phyloP scores from a whole-genome alignment of 2,329 filamentous ascomycete genomes.

The Dactylonectria macrodidyma region DNA sequence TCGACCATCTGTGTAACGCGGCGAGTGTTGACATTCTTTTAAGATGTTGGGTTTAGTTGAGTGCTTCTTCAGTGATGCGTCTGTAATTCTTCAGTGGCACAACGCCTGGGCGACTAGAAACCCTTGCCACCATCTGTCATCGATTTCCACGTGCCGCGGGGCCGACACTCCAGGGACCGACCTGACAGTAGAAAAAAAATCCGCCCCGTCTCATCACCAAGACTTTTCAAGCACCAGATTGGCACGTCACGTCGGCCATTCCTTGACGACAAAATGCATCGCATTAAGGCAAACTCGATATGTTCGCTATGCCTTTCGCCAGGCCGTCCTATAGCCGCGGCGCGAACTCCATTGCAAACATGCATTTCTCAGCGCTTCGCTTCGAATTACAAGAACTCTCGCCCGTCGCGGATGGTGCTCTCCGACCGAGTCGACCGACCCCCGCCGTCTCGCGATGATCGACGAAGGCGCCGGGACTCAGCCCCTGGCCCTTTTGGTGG shows the following conservation, averaged over 20 bases:
- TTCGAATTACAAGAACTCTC: slow-evolving; percentile 53
- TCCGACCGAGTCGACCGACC: slow-evolving; percentile 66
- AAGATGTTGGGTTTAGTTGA: neutral
- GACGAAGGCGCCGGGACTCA: slow-evolving; percentile 55
- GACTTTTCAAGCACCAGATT: slow-evolving; percentile 18
- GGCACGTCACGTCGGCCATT: slow-evolving; percentile 15
- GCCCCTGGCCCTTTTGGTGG: slow-evolving; percentile 67
- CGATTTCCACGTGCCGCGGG: slow-evolving; percentile 15
- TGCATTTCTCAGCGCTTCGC: slow-evolving; percentile 55
- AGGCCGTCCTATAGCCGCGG: slow-evolving; percentile 30
- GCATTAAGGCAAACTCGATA: slow-evolving; percentile 39
- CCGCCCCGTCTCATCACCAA: neutral
- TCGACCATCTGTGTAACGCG: neutral
- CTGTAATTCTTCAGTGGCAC: neutral
- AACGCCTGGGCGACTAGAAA: too few relatives aligned
- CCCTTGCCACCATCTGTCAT: neutral
- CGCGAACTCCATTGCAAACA: slow-evolving; percentile 47
- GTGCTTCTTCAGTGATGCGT: neutral
- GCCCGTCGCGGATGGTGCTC: slow-evolving; percentile 71
- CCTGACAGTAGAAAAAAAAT: slow-evolving; percentile 4
- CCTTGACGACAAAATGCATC: slow-evolving; percentile 41
- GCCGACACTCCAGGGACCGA: slow-evolving; percentile 10
- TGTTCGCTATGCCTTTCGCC: slow-evolving; percentile 45
- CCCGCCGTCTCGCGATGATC: slow-evolving; percentile 53
- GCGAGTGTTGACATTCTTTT: neutral